Evolutionary conservation across 139 green algal genomes (phyloP), one percentile per base, ranked within the genome.

Genomic region (Picochlorum sp.): DNA sequence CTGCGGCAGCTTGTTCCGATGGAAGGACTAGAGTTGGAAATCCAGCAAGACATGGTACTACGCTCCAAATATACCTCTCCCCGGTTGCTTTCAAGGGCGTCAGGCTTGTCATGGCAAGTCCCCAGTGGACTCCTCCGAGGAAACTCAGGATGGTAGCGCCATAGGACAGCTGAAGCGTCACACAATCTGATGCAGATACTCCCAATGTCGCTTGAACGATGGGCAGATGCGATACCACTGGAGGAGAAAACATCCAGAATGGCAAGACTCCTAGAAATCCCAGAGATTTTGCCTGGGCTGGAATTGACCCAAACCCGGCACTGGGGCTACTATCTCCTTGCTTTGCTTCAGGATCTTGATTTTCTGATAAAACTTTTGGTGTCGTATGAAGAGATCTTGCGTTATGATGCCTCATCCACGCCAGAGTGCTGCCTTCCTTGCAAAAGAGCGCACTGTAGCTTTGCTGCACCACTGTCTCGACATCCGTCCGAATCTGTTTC

Each of bases 61-160:
- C 85, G 21, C 78, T 82, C 84, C 86, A 96, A 11, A 86, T 34
- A 64, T 89, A 95, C 16, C 88, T 71, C 54, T 81, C 60, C 15
- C 49, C 62, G 6, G 45, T 56, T 58, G 64, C 37, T 51, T 57
- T 67, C 28, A 21, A n/a, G 9, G 47, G 64, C 14, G 49, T 16
- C 9, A 49, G 21, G 1, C 49, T 61, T 62, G 50, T 68, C 80
- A 92, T 89, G 28, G 88, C 88, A 4, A 91, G 32, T n/a, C 86
- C 88, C 89, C 90, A 97, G 66, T 97, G 90, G 16, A 95, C 82
- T 4, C 82, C 90, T 15, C 90, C 90, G n/a, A 97, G 66, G 62
- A 97, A 96, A 11, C 82, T 84, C 3, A 88, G 74, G 32, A 97
- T 95, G 14, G 65, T 75, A 3, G 82, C 87, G 6, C 85, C 90